phyloP scores from a whole-genome alignment of 2,329 filamentous ascomycete genomes.

The Sporothrix pseudoabietina region DNA sequence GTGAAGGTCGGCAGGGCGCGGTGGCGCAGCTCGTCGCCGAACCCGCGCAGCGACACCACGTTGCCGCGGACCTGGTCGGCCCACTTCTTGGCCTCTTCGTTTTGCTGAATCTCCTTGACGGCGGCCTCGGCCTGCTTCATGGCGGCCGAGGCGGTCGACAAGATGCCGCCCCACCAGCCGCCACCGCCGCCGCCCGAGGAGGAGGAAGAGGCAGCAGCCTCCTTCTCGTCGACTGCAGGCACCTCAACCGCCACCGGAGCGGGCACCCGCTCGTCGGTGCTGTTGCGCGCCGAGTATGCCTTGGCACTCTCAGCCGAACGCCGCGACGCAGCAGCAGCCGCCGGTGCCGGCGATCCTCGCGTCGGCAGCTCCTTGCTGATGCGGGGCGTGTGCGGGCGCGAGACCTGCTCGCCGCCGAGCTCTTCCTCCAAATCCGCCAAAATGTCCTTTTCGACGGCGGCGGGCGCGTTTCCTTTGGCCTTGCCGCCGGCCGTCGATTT shows the following conservation, averaged over 20 bases:
- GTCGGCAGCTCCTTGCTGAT: constrained; percentile 53
- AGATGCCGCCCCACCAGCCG: constrained; percentile 86
- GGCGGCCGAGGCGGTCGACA: constrained; percentile 80
- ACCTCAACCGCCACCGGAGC: constrained; percentile 36
- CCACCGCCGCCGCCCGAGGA: constrained; percentile 61
- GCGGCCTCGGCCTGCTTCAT: constrained; percentile 91
- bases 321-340: constrained; percentile 53
- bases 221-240: background rate
- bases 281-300: constrained; percentile 54
- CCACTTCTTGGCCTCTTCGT: constrained; percentile 96
- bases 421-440: constrained; percentile 82
- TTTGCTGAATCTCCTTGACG: constrained; percentile 92
- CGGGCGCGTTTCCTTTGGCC: constrained; percentile 45
- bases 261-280: constrained; percentile 51
- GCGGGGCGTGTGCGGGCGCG: constrained; percentile 82
- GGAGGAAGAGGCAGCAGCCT: background rate
- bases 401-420: constrained; percentile 68
- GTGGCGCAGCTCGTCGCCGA: constrained; percentile 84
- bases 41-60: constrained; percentile 72
- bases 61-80: constrained; percentile 91
- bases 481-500: constrained; percentile 41
- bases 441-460: constrained; percentile 66
- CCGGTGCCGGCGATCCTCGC: constrained; percentile 53
- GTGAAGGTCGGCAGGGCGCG: constrained; percentile 93
- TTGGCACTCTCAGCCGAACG: constrained; percentile 32